Conservation (phyloP, 2,329 filamentous ascomycete genomes). For the Alternaria sp. region DNA sequence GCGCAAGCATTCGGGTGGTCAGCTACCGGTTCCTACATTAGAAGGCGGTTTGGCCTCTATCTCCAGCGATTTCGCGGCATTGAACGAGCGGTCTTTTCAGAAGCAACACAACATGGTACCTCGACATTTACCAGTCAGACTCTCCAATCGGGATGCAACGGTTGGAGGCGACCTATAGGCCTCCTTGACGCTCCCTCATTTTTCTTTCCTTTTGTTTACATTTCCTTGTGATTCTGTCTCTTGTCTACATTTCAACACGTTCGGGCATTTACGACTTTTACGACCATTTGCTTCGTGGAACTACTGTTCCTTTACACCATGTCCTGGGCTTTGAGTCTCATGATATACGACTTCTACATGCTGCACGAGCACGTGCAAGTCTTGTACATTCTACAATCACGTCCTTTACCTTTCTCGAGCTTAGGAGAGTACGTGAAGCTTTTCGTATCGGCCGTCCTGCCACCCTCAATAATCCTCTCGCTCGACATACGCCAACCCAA, state of each 20-base stretch:
- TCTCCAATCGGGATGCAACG: constrained; percentile 47
- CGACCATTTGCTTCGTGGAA: constrained; percentile 43
- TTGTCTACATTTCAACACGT: constrained; percentile 41
- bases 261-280: constrained; percentile 50
- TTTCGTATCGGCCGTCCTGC: constrained; percentile 30
- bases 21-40: constrained; percentile 36
- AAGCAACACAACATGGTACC: constrained; percentile 24
- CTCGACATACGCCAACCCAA: constrained; percentile 20
- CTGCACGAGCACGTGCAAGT: constrained; percentile 47
- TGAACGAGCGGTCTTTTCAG: constrained; percentile 30
- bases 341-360: constrained; percentile 52
- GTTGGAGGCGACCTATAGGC: constrained; percentile 12
- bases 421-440: constrained; percentile 25
- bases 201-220: constrained; percentile 48
- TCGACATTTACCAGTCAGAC: constrained; percentile 62
- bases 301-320: constrained; percentile 33
- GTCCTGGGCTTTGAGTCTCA: constrained; percentile 43
- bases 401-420: constrained; percentile 38
- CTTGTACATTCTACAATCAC: constrained; percentile 48
- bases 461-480: constrained; percentile 24
- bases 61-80: constrained; percentile 31
- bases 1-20: constrained; percentile 30
- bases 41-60: constrained; percentile 33
- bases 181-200: constrained; percentile 24
- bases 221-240: constrained; percentile 45